Evolutionary conservation across 75 land plant genomes (phyloP).

Genomic region (Chamaecyparis obtusa): DNA sequence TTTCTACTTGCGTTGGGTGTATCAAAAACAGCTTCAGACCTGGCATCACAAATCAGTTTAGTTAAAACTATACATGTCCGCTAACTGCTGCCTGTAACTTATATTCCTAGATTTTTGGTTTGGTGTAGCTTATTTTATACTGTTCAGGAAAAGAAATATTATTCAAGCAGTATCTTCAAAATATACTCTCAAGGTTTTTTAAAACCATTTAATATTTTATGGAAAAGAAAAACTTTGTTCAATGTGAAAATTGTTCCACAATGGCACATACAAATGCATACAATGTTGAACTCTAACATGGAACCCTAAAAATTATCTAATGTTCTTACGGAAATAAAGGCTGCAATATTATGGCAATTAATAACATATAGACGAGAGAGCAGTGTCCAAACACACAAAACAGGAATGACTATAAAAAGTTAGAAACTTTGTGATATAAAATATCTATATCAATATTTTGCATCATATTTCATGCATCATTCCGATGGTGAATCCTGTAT

Average conservation of each 20-base stretch:
- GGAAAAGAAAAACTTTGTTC: neutral
- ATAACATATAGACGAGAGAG: neutral
- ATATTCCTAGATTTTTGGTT: neutral
- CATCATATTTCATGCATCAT: too few relatives aligned
- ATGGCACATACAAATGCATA: neutral
- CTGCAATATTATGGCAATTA: neutral
- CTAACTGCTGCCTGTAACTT: neutral
- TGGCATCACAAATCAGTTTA: neutral
- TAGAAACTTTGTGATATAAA: neutral
- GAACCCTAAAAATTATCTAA: neutral
- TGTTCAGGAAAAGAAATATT: neutral
- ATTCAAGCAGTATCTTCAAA: neutral
- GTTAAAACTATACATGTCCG: neutral
- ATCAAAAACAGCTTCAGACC: conserved; percentile 25
- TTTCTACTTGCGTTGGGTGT: neutral
- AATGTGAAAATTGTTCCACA: neutral
- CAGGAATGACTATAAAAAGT: neutral
- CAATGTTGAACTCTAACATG: neutral
- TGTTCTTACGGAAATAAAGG: neutral
- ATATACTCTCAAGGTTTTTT: neutral
- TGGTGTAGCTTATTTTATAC: neutral
- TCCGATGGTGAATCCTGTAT: too few relatives aligned
- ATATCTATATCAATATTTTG: too few relatives aligned
- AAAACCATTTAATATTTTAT: neutral
- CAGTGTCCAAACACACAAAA: neutral